phyloP scores from a whole-genome alignment of 2,329 filamentous ascomycete species.

The Colletotrichum sansevieriae region DNA sequence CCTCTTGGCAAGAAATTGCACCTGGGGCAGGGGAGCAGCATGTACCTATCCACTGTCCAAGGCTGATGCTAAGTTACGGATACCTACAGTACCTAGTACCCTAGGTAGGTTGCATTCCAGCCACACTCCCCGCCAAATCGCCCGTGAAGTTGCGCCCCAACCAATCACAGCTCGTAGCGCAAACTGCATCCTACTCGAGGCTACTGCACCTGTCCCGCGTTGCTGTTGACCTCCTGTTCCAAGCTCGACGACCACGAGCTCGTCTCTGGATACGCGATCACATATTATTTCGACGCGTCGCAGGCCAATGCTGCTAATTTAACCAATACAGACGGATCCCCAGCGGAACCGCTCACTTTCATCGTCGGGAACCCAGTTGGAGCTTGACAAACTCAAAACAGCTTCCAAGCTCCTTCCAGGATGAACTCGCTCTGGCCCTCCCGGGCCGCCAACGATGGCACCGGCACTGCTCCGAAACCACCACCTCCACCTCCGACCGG shows the following conservation, averaged over 20 bases:
- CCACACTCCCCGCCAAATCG: slow-evolving; percentile 36
- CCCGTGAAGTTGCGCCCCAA: not conserved
- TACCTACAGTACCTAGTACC: no score
- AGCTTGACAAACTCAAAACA: slow-evolving; percentile 29
- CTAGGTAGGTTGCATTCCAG: slow-evolving; percentile 12
- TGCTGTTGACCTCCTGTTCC: slow-evolving; percentile 22
- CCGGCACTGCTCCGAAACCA: slow-evolving; percentile 40
- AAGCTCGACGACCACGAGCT: slow-evolving; percentile 23
- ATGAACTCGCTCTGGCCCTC: slow-evolving; percentile 63
- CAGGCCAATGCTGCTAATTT: not conserved
- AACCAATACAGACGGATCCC: not conserved
- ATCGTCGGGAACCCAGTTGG: not conserved
- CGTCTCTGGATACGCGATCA: slow-evolving; percentile 8
- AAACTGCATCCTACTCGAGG: slow-evolving; percentile 39
- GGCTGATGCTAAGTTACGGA: no score
- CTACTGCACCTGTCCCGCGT: slow-evolving; percentile 27
- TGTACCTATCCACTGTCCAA: no score
- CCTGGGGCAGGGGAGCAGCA: no score
- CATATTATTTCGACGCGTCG: slow-evolving; percentile 15
- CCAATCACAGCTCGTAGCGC: slow-evolving; percentile 39
- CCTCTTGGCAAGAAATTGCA: no score
- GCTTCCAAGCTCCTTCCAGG: slow-evolving; percentile 43
- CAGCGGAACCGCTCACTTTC: not conserved
- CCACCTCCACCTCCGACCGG: slow-evolving; percentile 45
- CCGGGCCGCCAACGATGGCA: slow-evolving; percentile 51